Conservation (phyloP, 768 basidiomycete species). For the Hericium erinaceus region DNA sequence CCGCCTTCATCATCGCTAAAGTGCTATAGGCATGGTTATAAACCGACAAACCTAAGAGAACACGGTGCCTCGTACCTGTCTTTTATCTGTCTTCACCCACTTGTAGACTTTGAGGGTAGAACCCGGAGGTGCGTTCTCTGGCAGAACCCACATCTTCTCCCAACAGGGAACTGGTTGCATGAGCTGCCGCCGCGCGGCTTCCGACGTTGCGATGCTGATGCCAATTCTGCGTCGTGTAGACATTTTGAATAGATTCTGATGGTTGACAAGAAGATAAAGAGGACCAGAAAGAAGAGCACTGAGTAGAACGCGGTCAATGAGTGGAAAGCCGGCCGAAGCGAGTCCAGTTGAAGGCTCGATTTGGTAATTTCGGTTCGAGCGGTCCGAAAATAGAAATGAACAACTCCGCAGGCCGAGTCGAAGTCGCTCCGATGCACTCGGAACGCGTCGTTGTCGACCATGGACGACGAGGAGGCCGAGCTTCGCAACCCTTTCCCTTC, state of each 20-base stretch:
- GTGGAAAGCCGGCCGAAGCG: not conserved
- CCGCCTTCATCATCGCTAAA: constrained; percentile 83
- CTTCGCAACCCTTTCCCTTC: constrained; percentile 85
- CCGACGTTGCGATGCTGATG: constrained; percentile 65
- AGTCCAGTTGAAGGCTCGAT: not conserved
- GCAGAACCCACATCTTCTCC: constrained; percentile 68
- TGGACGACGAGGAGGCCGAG: constrained; percentile 56
- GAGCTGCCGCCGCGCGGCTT: constrained; percentile 74
- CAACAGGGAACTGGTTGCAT: constrained; percentile 86
- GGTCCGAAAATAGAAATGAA: not conserved
- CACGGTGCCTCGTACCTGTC: constrained; percentile 41
- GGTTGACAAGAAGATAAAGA: no score
- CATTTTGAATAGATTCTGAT: constrained; percentile 30
- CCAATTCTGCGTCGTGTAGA: constrained; percentile 69
- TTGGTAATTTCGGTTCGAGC: not conserved
- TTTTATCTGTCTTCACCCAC: constrained; percentile 76
- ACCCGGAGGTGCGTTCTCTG: constrained; percentile 44
- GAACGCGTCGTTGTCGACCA: not conserved
- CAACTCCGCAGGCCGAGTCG: not conserved
- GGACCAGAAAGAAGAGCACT: no score
- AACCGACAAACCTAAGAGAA: not conserved
- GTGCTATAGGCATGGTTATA: constrained; percentile 38
- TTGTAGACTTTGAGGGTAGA: constrained; percentile 59
- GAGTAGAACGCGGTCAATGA: no score
- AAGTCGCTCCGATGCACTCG: not conserved